Base-by-base conservation (phyloP, 179 eudicot species). In the Spergularia azorica region DNA sequence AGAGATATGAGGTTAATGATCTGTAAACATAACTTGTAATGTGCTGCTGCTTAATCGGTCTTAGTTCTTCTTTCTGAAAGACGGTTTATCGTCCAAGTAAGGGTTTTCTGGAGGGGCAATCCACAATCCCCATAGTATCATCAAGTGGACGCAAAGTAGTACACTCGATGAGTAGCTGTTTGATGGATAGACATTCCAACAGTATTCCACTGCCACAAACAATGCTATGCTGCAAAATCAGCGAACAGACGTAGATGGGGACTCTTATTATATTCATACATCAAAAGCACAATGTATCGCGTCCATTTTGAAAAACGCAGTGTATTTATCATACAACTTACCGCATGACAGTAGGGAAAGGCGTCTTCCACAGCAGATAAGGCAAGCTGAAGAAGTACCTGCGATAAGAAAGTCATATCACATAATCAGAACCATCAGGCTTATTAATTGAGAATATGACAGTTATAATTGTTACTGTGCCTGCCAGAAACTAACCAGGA, bases 351-450 rank as follows among this genome's bases (percentile, higher is more conserved):
- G 90, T 84, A 17, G 97, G 95, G 68, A 88, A 93, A 63, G 94
- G 81, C 3, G 98, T 88, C 85, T 84, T 90, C 98, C 98, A 95
- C 67, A 95, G 81, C 43, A 95, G 86, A 88, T 86, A 95, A 4
- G 98, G 98, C 72, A 95, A 62, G 84, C 92, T 87, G 77, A 85
- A 95, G 88, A 93, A 95, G 79, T 95, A 95, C 98, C 98, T 93
- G 90, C 73, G 76, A 12, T 59, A 2, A 54, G n/a, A 48, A 13
- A 52, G 39, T 36, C 39, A 36, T 36, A 20, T 50, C 57, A 68
- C 2, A 21, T 21, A 20, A 67, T 67, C 71, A 67, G 36, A 15
- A 61, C 3, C 18, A 38, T 70, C 26, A 3, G 20, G 48, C 13
- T 14, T 54, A 70, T 21, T 1, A 10, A 10, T n/a, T 66, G 20